These are phyloP conservation scores for Coemansia sp. DNA, from an alignment of 192 early-diverging fungal genomes.

Conservation along the genomic window DNA sequence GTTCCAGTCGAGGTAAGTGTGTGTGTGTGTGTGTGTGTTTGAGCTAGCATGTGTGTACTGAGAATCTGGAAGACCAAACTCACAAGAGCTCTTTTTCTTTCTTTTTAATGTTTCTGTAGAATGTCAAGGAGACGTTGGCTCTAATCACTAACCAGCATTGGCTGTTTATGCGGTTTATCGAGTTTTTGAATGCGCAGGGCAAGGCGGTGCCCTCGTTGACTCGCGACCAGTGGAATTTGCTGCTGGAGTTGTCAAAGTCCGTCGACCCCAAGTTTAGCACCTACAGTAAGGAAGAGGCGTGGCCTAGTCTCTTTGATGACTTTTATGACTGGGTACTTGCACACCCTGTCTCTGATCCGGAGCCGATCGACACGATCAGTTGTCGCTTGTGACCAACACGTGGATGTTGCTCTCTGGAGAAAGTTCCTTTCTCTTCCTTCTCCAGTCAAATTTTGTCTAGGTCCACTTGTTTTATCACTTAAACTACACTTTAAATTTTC, in stretches of 20 bases:
- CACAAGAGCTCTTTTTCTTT: neutral
- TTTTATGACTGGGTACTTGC: conserved; percentile 36
- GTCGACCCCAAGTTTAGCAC: conserved; percentile 17
- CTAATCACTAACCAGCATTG: conserved; percentile 19
- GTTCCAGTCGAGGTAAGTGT: conserved; percentile 34
- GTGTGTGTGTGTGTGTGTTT: too few species aligned
- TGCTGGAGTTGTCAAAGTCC: conserved; percentile 34
- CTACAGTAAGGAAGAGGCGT: conserved; percentile 49
- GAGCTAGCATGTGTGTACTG: neutral
- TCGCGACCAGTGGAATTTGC: conserved; percentile 51
- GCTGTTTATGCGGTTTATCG: conserved; percentile 37
- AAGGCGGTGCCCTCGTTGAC: conserved; percentile 28
- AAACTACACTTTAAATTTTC: too few species aligned
- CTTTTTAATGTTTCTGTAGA: conserved; percentile 13
- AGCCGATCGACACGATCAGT: neutral
- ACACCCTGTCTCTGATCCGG: neutral
- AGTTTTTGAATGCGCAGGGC: conserved; percentile 32
- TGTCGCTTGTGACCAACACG: conserved; percentile 11
- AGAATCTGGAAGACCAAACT: neutral
- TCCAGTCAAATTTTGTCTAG: neutral
- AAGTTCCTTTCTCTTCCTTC: neutral
- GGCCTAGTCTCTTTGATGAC: conserved; percentile 49
- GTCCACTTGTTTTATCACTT: neutral
- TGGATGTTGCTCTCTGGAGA: conserved; percentile 11
- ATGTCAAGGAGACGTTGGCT: conserved; percentile 24